Evolutionary conservation across 208 protist genomes (phyloP), one percentile per base, ranked within the genome.

Genomic region (Zelonia costaricensis): DNA sequence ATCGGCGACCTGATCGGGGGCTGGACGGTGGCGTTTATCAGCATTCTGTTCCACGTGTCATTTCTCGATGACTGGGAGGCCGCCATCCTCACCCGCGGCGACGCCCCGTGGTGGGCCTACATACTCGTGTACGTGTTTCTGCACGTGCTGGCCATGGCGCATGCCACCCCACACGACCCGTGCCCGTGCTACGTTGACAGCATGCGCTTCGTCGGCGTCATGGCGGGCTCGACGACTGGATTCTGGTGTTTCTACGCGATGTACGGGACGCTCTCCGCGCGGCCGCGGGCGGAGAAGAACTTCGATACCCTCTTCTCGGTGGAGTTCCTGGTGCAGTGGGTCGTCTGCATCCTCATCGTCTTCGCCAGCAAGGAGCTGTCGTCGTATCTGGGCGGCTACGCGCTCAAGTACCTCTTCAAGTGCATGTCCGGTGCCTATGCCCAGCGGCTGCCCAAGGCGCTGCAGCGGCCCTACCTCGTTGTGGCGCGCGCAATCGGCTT

Each of bases 121-220:
- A 2, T 75, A 18, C 25, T 79, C 1, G 39, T 71, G 20, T 80
- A 84, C 57, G 58, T 74, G 4, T 39, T 57, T 2, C 28, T 86
- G 13, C 73, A 89, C 49, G 30, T 83, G 9, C 43, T 89, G 10
- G 43, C 68, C 39, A 58, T 79, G 30, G 56, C 47, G 1, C 82
- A 89, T 59, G 69, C 80, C 10, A 74, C 77, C 3, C 85, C 85
- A n/a, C 66, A 74, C 35, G 80, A 89, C 52, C 60, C 64, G 28
- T 92, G 85, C 46, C 82, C 79, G 5, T 92, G 85, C 71, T 92
- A 89, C 73, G 44, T 89, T 4, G 85, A 92, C 59, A 87, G 77
- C 59, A 38, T 88, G 40, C 81, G 82, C 49, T 92, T 92, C 55
- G 56, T 61, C 20, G 81, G 80, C 4, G 78, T 72, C 13, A 69